Conservation (phyloP, 768 basidiomycete genomes). For the Ramaria rubella region DNA sequence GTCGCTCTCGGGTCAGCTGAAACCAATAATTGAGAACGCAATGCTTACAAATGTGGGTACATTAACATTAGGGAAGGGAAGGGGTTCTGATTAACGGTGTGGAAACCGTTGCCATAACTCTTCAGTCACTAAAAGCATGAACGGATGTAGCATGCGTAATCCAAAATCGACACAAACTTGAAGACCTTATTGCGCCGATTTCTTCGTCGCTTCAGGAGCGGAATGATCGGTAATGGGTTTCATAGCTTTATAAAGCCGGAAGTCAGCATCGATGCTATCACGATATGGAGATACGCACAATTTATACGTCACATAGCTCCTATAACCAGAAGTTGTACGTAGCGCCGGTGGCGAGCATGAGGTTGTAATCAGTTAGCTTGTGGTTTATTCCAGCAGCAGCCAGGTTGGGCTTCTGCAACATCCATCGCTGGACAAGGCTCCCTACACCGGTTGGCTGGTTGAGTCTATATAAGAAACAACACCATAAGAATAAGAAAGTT, state of each 20-base stretch:
- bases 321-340: conserved; percentile 96
- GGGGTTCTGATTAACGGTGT: conserved; percentile 68
- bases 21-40: not conserved
- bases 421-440: conserved; percentile 90
- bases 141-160: conserved; percentile 85
- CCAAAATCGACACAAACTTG: conserved; percentile 93
- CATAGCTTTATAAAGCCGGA: conserved; percentile 76
- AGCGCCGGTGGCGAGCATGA: conserved; percentile 83
- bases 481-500: conserved; percentile 10
- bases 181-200: conserved; percentile 90
- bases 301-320: conserved; percentile 98
- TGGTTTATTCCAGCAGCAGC: conserved; percentile 73
- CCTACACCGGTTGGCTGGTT: conserved; percentile 83
- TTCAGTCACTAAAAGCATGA: conserved; percentile 99
- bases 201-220: conserved; percentile 51
- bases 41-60: conserved; percentile 64
- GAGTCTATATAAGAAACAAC: no score
- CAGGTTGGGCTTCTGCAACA: conserved; percentile 86
- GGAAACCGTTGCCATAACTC: conserved; percentile 97
- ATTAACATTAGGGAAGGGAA: conserved; percentile 91
- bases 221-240: conserved; percentile 92
- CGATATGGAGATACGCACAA: conserved; percentile 48
- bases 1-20: not conserved
- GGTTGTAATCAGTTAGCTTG: conserved; percentile 73
- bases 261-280: not conserved